These are phyloP conservation scores for Passalora sequoiae DNA, from an alignment of 2,329 filamentous ascomycete species.

Conservation along the genomic window DNA sequence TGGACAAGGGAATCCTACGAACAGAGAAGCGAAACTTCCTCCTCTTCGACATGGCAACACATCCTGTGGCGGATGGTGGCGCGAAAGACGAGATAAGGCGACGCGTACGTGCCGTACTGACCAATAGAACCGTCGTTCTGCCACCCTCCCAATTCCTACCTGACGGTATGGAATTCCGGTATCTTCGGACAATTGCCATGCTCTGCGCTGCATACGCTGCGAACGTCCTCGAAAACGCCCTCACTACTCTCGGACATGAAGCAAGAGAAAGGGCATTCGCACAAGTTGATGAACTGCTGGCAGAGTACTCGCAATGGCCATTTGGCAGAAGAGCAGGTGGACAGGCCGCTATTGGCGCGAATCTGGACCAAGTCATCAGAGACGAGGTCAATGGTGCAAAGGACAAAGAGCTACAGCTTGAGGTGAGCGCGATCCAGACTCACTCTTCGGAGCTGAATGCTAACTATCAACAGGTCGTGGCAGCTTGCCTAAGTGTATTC, in stretches of 20 bases:
- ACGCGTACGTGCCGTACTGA: conserved; percentile 86
- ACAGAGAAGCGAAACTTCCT: conserved; percentile 99
- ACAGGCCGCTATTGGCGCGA: conserved; percentile 81
- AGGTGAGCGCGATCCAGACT: conserved; percentile 55
- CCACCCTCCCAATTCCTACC: conserved; percentile 82
- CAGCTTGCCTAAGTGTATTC: conserved; percentile 94
- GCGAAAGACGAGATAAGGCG: conserved; percentile 96
- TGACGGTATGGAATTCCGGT: conserved; percentile 89
- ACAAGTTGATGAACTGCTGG: conserved; percentile 91
- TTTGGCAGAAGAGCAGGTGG: conserved; percentile 73
- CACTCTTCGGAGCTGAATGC: no score
- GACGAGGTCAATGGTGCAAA: conserved; percentile 84
- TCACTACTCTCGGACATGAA: conserved; percentile 89
- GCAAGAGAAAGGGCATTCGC: conserved; percentile 90
- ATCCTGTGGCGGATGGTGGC: conserved; percentile 90
- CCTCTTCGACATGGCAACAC: conserved; percentile 99
- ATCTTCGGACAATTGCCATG: conserved; percentile 87
- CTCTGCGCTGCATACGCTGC: conserved; percentile 97
- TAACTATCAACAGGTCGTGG: conserved; percentile 59
- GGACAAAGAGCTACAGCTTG: conserved; percentile 92
- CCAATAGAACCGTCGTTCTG: conserved; percentile 87
- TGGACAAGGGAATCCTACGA: conserved; percentile 96
- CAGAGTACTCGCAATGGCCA: conserved; percentile 96
- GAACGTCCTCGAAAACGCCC: conserved; percentile 96
- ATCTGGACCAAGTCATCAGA: conserved; percentile 77